Evolutionary conservation across 2,329 filamentous ascomycete species (phyloP), one percentile per base, ranked within the genome.

Genomic region (Talaromyces islandicus): DNA sequence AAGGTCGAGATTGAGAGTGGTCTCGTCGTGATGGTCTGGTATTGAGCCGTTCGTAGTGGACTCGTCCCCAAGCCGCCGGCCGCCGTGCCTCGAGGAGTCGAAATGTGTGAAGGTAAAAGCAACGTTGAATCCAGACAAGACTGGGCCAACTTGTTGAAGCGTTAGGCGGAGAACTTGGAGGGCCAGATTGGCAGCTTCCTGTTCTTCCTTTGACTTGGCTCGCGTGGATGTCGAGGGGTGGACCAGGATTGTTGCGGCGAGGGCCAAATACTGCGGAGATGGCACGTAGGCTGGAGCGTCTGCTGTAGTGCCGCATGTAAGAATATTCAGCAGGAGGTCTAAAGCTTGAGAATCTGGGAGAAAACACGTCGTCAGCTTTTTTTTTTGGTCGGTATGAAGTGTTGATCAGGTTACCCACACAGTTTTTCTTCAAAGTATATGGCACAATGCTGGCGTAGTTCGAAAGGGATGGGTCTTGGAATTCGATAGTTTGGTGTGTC

Each of bases 151-250:
- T 3, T 86, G 80, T 0, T 77, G 75, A 21, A 90, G 81, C 0
- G 92, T 74, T 58, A 86, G 85, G 57, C 84, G 86, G 1, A 97
- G 81, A 60, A 94, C 89, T 41, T 81, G 79, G 30, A 93, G 76
- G 1, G 92, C 86, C 41, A 85, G 80, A 57, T 86, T 82, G 2
- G 90, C 80, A 10, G 90, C 84, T 54, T 86, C 81, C 57, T 82
- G 74, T 58, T 85, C 83, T 21, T 89, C 86, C 12, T 77, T 68
- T 9, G 85, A 83, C 29, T 82, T 80, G 3, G 88, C 83, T 55
- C 90, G 86, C 3, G 88, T 94, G 0, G 92, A 97, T 64, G 89
- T 85, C 25, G 80, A 77, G 0, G 93, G 93, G 68, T 96, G 91
- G 14, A 94, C 83, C n/a, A 88, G 75, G n/a, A 97, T 79, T 1